These are phyloP conservation scores for Globisporangium paroecandrum DNA, from an alignment of 352 stramenopile species.

Conservation along the genomic window DNA sequence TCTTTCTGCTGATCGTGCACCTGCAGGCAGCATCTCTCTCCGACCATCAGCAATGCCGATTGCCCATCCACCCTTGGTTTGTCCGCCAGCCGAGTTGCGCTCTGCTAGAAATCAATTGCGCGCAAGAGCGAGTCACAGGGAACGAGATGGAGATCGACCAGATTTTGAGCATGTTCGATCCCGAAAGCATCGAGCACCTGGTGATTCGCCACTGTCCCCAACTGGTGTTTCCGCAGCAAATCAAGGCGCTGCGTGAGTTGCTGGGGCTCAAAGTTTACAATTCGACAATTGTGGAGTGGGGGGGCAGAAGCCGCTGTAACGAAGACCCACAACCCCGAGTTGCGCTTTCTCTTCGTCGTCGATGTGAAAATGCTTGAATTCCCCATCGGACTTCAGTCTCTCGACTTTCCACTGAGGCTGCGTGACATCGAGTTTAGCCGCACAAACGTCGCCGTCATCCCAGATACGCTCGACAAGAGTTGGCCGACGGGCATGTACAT, in stretches of 20 bases:
- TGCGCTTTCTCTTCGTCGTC: constrained; percentile 17
- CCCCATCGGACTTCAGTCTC: constrained; percentile 10
- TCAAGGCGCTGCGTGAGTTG: constrained; percentile 19
- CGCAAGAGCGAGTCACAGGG: constrained; percentile 7
- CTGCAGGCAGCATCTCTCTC: constrained; percentile 15
- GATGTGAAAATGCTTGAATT: constrained; percentile 15
- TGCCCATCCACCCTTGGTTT: constrained; percentile 29
- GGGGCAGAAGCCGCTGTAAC: constrained; percentile 8
- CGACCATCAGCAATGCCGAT: constrained; percentile 15
- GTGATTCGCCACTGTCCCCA: constrained; percentile 27
- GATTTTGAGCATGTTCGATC: constrained; percentile 16
- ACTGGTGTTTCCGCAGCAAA: constrained; percentile 16
- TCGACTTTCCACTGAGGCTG: constrained; percentile 7
- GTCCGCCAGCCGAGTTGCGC: constrained; percentile 19
- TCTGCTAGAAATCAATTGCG: constrained; percentile 28
- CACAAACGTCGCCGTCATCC: constrained; percentile 10
- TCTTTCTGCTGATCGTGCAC: constrained; percentile 18
- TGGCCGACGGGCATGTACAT: constrained; percentile 17
- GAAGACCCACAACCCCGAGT: constrained; percentile 6
- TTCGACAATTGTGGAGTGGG: constrained; percentile 27
- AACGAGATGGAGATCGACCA: constrained; percentile 18
- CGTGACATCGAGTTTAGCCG: constrained; percentile 15
- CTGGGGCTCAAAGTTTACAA: constrained; percentile 31
- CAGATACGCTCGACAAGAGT: constrained; percentile 11
- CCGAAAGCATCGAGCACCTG: constrained; percentile 18